Evolutionary conservation across 2,329 filamentous ascomycete species (phyloP).

Genomic region (Cytospora piceicola): DNA sequence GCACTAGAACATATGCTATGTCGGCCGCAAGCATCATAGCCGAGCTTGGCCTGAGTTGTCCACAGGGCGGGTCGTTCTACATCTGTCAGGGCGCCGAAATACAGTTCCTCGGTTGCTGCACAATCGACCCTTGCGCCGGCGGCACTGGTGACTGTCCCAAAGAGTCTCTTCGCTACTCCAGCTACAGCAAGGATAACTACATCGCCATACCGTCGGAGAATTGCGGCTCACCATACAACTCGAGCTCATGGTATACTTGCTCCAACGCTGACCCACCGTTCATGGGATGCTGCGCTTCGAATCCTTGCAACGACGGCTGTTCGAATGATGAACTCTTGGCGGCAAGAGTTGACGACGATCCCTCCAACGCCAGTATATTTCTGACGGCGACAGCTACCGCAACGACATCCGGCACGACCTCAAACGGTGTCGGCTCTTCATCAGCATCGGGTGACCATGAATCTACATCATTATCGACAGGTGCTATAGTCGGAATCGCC

Average conservation of each 20-base stretch:
- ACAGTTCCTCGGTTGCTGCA: conserved; percentile 48
- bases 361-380: conserved; percentile 31
- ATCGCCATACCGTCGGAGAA: conserved; percentile 39
- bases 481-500: conserved; percentile 32
- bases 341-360: conserved; percentile 36
- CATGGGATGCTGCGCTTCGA: conserved; percentile 44
- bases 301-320: conserved; percentile 38
- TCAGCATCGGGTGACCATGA: background rate
- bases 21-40: background rate
- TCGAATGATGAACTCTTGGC: conserved; percentile 36
- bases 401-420: background rate
- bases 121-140: conserved; percentile 41
- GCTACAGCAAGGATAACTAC: conserved; percentile 38
- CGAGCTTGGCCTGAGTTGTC: conserved; percentile 36
- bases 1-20: background rate
- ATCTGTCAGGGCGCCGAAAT: conserved; percentile 39
- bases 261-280: conserved; percentile 39
- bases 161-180: conserved; percentile 36
- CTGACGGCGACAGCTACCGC: conserved; percentile 22
- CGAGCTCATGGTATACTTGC: conserved; percentile 43
- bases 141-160: conserved; percentile 41
- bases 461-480: conserved; percentile 23
- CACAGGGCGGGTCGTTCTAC: conserved; percentile 41
- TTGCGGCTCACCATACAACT: conserved; percentile 36
- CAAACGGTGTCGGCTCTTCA: background rate